Base-by-base conservation (phyloP, 331 rosid genomes). In the Acacia concinna region DNA sequence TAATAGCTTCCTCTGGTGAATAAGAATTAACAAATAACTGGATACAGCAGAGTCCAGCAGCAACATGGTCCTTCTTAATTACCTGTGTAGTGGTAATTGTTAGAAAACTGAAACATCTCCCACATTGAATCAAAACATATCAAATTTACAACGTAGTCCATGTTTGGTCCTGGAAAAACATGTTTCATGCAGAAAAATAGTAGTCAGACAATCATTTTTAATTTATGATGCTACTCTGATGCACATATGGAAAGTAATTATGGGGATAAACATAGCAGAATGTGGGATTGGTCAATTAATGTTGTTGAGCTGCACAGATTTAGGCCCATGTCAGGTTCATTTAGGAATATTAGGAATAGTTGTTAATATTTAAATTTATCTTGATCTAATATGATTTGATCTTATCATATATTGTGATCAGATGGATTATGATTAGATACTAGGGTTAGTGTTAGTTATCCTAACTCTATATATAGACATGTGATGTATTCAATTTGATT, bases 31-130 rank as follows among this genome's bases (percentile, higher is more conserved):
- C 89, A 82, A 93, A 95, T 90, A 95, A 85, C 87, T 95, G 98
- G 83, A 95, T 93, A 88, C 99, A 91, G 86, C 99, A 95, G 60
- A 95, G 98, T 73, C 98, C 99, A 81, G 99, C 94, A 56, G 97
- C 98, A 72, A 95, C 93, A 67, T 93, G 98, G 84, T 95, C 99
- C 78, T 85, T 93, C 81, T 91, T 93, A 67, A 93, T 90, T 71
- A 93, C 99, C 99, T 95, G 87, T 74, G 80, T 44, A 66, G 51
- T 52, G 64, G n/a, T 43, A 63, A 62, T 64, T 51, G 64, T 83
- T 80, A 78, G 52, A 75, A 80, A 74, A 74, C 38, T 20, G 65
- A 47, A 78, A 41, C 6, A 71, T 32, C 18, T 28, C 62, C 35
- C 47, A 35, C 38, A 71, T 2, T 51, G 2, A 63, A 9, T 12